Evolutionary conservation across 2,329 filamentous ascomycete species (phyloP).

Genomic region (Thermothelomyces thermophilus): DNA sequence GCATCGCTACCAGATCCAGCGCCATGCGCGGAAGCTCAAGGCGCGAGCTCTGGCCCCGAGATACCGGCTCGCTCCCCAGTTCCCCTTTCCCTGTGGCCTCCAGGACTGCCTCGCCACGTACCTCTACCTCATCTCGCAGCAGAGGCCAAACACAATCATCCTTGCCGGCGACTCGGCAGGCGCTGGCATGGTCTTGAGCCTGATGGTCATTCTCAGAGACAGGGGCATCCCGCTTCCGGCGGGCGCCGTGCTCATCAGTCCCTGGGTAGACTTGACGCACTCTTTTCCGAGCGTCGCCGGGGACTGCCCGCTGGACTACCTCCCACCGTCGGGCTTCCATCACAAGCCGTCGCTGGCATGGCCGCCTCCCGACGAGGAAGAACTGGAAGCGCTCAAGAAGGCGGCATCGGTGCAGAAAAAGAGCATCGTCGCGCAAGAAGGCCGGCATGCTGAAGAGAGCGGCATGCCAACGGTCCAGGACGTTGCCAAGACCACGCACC

Average conservation of each 20-base stretch:
- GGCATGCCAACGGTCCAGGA: slow-evolving; percentile 21
- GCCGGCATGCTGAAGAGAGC: slow-evolving; percentile 4
- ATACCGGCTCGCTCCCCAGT: slow-evolving; percentile 87
- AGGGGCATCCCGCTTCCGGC: slow-evolving; percentile 78
- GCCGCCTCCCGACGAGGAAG: slow-evolving; percentile 82
- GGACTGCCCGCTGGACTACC: slow-evolving; percentile 73
- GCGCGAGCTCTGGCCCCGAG: slow-evolving; percentile 79
- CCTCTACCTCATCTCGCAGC: slow-evolving; percentile 67
- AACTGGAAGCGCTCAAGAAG: slow-evolving; percentile 50
- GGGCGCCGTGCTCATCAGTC: slow-evolving; percentile 83
- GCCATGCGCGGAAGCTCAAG: slow-evolving; percentile 89
- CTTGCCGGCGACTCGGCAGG: slow-evolving; percentile 91
- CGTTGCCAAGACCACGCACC: slow-evolving; percentile 21
- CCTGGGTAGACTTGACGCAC: slow-evolving; percentile 93
- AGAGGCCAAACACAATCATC: slow-evolving; percentile 76
- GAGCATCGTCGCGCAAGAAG: slow-evolving; percentile 7
- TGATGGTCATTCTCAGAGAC: slow-evolving; percentile 77
- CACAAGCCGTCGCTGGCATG: slow-evolving; percentile 86
- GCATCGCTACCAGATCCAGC: slow-evolving; percentile 96
- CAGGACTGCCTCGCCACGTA: slow-evolving; percentile 88
- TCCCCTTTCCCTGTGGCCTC: slow-evolving; percentile 88
- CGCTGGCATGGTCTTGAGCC: slow-evolving; percentile 76
- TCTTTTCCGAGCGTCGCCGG: slow-evolving; percentile 85
- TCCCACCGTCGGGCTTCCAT: slow-evolving; percentile 80
- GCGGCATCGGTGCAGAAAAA: slow-evolving; percentile 34